Evolutionary conservation across 78 protist species (phyloP).

Genomic region (Dictyostelium firmibasis): DNA sequence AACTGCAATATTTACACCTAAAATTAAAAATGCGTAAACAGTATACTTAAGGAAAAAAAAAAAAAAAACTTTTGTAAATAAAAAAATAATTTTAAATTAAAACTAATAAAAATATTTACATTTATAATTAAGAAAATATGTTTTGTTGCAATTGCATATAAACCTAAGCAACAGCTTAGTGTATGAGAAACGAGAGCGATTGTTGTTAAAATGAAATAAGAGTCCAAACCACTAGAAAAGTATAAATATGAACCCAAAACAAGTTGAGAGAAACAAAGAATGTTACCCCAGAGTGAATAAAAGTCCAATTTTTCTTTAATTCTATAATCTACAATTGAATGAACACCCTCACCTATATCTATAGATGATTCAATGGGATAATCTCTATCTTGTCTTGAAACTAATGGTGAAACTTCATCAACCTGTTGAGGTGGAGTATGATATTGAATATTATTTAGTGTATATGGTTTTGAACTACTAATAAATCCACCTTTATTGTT

Average conservation of each 20-base stretch:
- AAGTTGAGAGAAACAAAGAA: not conserved
- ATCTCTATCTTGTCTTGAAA: not conserved
- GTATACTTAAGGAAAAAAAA: not conserved
- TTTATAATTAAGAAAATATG: constrained; percentile 1
- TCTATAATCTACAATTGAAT: not conserved
- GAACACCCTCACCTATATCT: constrained; percentile 15
- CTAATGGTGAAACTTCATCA: not conserved
- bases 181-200: not conserved
- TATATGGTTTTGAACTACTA: not conserved
- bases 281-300: not conserved
- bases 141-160: not conserved
- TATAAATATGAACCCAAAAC: not conserved
- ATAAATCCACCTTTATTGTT: not conserved
- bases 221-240: not conserved
- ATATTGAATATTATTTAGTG: not conserved
- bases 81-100: not conserved
- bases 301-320: not conserved
- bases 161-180: constrained; percentile 8
- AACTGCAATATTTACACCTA: not conserved
- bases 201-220: constrained; percentile 12
- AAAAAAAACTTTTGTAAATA: not conserved
- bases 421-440: not conserved
- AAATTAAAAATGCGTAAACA: not conserved
- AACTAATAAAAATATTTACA: not conserved
- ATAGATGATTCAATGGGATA: constrained; percentile 1